A percentile compares a stretch with the other conserved stretches of the same genome.
phyloP scores from a whole-genome alignment of 2,329 filamentous ascomycete species.

The Microascus cirrosus region DNA sequence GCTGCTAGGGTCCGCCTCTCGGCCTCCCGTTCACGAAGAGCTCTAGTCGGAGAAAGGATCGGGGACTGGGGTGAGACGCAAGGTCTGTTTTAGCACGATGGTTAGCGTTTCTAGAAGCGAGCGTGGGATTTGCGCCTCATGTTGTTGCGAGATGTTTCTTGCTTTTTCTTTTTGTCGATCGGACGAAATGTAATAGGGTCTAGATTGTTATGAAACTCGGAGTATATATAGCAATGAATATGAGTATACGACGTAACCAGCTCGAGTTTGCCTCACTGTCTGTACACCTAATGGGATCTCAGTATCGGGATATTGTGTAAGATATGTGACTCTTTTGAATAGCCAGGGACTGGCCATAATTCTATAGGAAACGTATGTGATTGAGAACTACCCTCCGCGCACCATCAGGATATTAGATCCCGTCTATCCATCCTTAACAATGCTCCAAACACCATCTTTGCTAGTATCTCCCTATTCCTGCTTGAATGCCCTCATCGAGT shows the following conservation, averaged over 20 bases:
- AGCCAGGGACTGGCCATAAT: neutral
- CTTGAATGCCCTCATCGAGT: conserved; percentile 11
- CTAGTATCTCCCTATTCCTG: neutral
- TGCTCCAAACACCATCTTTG: neutral
- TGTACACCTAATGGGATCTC: neutral
- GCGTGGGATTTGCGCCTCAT: neutral
- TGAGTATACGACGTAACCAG: neutral
- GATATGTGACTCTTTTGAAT: neutral
- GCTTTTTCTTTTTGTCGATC: neutral
- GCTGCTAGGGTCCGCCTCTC: too few species aligned
- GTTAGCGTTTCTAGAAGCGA: neutral
- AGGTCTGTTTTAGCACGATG: neutral
- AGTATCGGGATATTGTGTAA: neutral
- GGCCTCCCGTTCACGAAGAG: neutral
- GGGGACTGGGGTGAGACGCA: neutral
- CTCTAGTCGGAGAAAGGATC: neutral
- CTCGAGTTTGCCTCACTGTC: neutral
- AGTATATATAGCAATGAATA: neutral
- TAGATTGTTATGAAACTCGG: neutral
- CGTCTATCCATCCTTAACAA: neutral
- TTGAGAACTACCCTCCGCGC: neutral
- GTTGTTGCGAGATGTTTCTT: neutral
- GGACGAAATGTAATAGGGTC: neutral
- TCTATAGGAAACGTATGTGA: too few species aligned
- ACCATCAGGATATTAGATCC: neutral